These are phyloP conservation scores for Persicaria tinctoria DNA, from an alignment of 148 eudicot species.

Conservation along the genomic window DNA sequence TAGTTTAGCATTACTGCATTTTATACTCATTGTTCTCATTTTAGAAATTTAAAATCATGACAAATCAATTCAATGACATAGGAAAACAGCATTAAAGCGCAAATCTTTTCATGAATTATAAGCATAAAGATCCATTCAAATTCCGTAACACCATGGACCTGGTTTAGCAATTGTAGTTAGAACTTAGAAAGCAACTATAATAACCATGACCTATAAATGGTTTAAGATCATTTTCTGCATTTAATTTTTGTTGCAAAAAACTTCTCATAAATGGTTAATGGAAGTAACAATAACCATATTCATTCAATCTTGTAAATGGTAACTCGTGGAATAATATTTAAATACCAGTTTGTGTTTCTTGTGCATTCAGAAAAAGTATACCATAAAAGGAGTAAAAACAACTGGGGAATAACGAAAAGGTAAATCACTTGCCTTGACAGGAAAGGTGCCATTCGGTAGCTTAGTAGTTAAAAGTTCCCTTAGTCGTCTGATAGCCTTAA, in stretches of 20 bases:
- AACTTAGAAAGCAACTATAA: background rate
- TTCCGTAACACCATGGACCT: background rate
- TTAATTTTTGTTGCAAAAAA: background rate
- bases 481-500: slow-evolving; percentile 51
- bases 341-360: background rate
- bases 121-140: background rate
- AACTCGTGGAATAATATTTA: background rate
- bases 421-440: slow-evolving; percentile 47
- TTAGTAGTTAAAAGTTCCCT: slow-evolving; percentile 58
- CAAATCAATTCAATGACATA: background rate
- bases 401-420: background rate
- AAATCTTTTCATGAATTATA: background rate
- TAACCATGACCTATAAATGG: background rate
- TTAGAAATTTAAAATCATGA: background rate
- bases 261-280: no score
- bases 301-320: background rate
- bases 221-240: background rate
- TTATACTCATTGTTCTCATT: background rate
- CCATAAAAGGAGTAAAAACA: background rate
- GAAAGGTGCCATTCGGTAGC: slow-evolving; percentile 60
- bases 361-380: background rate
- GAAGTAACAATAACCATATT: background rate
- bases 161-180: background rate
- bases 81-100: background rate
- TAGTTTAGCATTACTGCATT: background rate